Base-by-base conservation (phyloP, 2,329 filamentous ascomycete species). In the Diaporthe australafricana region DNA sequence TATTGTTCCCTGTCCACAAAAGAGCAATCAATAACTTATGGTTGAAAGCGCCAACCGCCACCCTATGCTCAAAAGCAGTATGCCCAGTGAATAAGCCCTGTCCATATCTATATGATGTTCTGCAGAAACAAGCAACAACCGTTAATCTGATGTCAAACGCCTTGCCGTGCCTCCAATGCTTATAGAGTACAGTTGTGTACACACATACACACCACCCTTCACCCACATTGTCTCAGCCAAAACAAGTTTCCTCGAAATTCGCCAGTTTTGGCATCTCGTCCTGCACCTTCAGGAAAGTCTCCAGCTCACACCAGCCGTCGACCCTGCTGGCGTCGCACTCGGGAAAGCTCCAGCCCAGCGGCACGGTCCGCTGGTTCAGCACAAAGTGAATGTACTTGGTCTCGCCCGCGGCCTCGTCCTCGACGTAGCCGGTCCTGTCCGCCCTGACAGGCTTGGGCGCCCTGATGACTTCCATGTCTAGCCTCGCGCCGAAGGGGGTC, bases 271-370 rank as follows among this genome's bases (percentile, higher is more conserved):
- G 79, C 85, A 90, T 90, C 73, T 82, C 83, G 72, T 89, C 84
- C 81, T 92, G 90, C 6, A 90, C 84, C 73, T 87, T 80, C 53
- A 95, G 77, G 77, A 95, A 94, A 0, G 90, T 90, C 3, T 86
- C 85, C 62, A 95, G 79, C 78, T 94, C 92, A 78, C 93, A 95
- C 92, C 93, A 95, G 0, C 93, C 93, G 79, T 95, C 93, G 53
- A 90, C 87, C 5, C 93, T 83, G 14, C 85, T 78, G 1, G 75
- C 81, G 48, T 88, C 91, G 76, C 93, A 95, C 72, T 90, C 88
- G 1, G 87, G 81, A 73, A 93, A 91, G 77, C 90, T 94, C 72
- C 80, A 80, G 8, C 92, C 91, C 0, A 95, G 83, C 1, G 93
- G 93, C 0, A 95, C 77, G 0, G 92, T 95, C 38, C 93, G 85